A percentile compares a stretch with the other conserved stretches of the same genome.
Evolutionary conservation across 208 protist species (phyloP).

Genomic region (Leishmania lainsoni): DNA sequence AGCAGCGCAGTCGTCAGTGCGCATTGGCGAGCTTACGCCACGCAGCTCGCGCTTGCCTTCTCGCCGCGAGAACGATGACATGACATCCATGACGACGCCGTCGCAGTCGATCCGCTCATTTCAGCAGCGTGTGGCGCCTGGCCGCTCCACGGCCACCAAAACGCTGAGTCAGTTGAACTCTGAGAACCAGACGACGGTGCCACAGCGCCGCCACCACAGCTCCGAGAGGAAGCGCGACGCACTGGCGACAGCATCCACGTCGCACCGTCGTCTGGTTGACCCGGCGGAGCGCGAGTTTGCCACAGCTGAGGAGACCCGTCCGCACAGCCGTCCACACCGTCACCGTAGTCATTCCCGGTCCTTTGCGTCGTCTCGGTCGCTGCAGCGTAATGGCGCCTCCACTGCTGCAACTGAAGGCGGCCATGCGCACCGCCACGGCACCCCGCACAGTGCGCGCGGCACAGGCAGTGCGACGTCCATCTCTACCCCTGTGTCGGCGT

Average conservation of each 20-base stretch:
- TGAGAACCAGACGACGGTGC: slow-evolving; percentile 16
- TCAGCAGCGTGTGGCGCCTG: slow-evolving; percentile 30
- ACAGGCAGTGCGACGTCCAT: neutral
- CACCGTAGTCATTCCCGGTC: slow-evolving; percentile 13
- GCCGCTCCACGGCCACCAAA: slow-evolving; percentile 2
- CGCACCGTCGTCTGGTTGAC: slow-evolving; percentile 18
- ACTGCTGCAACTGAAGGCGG: neutral
- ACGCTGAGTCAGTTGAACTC: slow-evolving; percentile 1
- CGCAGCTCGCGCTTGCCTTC: slow-evolving; percentile 41
- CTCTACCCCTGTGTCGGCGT: neutral
- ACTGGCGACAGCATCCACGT: neutral
- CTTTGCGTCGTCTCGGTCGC: slow-evolving; percentile 10
- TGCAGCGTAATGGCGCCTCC: neutral
- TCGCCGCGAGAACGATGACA: slow-evolving; percentile 32
- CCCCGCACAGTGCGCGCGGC: slow-evolving; percentile 11
- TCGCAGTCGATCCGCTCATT: slow-evolving; percentile 41
- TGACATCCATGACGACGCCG: slow-evolving; percentile 22
- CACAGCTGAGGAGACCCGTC: neutral
- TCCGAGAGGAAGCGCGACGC: neutral
- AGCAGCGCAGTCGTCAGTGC: slow-evolving; percentile 22
- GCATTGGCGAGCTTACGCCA: slow-evolving; percentile 29
- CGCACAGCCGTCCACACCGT: slow-evolving; percentile 10
- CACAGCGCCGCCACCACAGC: slow-evolving; percentile 16
- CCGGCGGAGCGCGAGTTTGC: slow-evolving; percentile 43
- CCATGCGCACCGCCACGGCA: neutral